Conservation (phyloP, 495 filamentous ascomycete species). For the Aspergillus asperescens region DNA sequence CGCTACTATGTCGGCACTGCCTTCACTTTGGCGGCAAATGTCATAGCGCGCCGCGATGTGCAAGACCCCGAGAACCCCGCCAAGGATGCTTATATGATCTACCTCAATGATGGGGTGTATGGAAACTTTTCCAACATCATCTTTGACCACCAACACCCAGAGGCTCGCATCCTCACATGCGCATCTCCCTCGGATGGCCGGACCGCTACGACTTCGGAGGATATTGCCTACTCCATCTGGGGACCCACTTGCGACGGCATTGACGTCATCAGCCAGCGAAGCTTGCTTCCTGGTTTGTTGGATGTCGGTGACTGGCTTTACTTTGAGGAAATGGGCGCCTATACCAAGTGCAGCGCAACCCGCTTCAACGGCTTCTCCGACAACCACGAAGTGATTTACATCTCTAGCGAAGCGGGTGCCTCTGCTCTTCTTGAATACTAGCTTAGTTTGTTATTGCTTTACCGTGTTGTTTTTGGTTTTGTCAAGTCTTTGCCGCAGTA, state of each 20-base stretch:
- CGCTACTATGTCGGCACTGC: conserved; percentile 92
- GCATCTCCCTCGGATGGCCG: conserved; percentile 46
- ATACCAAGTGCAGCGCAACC: conserved; percentile 94
- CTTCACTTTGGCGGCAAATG: conserved; percentile 86
- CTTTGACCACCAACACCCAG: conserved; percentile 93
- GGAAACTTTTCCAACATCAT: conserved; percentile 99
- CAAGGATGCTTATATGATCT: conserved; percentile 80
- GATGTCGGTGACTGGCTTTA: conserved; percentile 96
- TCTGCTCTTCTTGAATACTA: conserved; percentile 62
- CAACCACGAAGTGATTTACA: conserved; percentile 85
- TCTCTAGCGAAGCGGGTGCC: conserved; percentile 87
- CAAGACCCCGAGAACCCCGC: conserved; percentile 51
- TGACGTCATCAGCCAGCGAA: conserved; percentile 79
- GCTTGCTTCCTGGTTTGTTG: conserved; percentile 63
- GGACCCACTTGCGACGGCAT: conserved; percentile 97
- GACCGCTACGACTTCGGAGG: conserved; percentile 42
- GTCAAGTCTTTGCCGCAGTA: not conserved
- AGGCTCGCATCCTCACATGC: conserved; percentile 70
- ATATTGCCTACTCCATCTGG: conserved; percentile 84
- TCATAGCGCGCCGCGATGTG: conserved; percentile 92
- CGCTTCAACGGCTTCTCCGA: conserved; percentile 98
- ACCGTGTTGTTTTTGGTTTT: conserved; percentile 7
- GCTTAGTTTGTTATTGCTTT: conserved; percentile 9
- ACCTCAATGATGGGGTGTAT: conserved; percentile 94
- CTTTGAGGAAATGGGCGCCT: conserved; percentile 98